Evolutionary conservation across 768 basidiomycete genomes (phyloP).

Genomic region (Russula emetica): DNA sequence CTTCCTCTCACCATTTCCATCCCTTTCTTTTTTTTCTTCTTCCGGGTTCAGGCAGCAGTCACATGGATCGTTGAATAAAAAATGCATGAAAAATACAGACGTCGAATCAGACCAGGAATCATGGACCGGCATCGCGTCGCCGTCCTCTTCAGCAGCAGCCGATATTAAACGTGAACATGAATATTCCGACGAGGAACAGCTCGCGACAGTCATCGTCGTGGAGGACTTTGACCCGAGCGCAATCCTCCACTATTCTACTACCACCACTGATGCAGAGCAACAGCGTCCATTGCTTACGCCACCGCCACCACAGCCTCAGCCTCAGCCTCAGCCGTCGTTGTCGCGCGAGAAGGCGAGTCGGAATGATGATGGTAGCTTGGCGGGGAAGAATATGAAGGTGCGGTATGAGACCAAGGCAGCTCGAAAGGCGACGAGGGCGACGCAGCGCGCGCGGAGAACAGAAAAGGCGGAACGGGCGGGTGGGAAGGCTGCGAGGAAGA

Average conservation of each 20-base stretch:
- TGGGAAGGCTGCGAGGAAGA: slow-evolving; percentile 51
- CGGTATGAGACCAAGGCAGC: slow-evolving; percentile 70
- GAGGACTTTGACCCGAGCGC: slow-evolving; percentile 83
- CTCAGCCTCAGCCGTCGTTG: slow-evolving; percentile 32
- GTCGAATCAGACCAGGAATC: slow-evolving; percentile 41
- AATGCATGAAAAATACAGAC: not conserved
- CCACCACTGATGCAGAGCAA: not conserved
- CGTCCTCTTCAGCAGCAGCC: slow-evolving; percentile 30
- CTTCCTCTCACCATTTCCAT: not conserved
- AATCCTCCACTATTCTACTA: slow-evolving; percentile 40
- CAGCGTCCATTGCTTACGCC: slow-evolving; percentile 2
- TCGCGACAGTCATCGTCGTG: slow-evolving; percentile 86
- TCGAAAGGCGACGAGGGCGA: slow-evolving; percentile 54
- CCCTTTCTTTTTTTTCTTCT: not conserved
- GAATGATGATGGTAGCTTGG: slow-evolving; percentile 11
- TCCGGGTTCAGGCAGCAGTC: not conserved
- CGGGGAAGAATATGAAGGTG: slow-evolving; percentile 35
- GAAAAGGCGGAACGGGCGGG: slow-evolving; percentile 73
- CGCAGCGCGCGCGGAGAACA: slow-evolving; percentile 58
- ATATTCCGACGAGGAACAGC: slow-evolving; percentile 69
- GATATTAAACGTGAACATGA: slow-evolving; percentile 42
- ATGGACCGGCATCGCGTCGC: slow-evolving; percentile 43
- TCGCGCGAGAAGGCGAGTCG: slow-evolving; percentile 5
- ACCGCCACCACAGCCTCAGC: slow-evolving; percentile 5
- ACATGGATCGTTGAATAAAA: not conserved